A percentile compares a stretch with the other conserved stretches of the same genome.
These are phyloP conservation scores for Ogataea nitratoaversa DNA, from an alignment of 805 yeast species.

Conservation along the genomic window DNA sequence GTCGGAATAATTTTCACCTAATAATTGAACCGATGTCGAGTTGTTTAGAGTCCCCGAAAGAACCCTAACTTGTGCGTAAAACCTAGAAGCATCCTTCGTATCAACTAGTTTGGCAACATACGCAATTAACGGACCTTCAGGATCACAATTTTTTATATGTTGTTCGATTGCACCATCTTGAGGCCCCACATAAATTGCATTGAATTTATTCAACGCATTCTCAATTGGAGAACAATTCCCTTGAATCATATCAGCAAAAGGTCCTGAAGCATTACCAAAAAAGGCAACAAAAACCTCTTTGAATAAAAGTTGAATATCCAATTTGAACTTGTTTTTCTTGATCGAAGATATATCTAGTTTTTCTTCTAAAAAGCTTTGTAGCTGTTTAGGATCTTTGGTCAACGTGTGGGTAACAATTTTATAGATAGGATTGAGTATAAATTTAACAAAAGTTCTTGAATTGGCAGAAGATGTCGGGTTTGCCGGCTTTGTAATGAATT, in stretches of 20 bases:
- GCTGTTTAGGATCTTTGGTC: conserved; percentile 41
- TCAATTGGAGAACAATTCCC: conserved; percentile 35
- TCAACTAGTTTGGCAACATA: conserved; percentile 57
- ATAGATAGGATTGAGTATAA: conserved; percentile 76
- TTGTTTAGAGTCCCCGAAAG: conserved; percentile 52
- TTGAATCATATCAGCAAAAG: conserved; percentile 51
- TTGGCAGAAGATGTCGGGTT: conserved; percentile 20
- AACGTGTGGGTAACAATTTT: conserved; percentile 63
- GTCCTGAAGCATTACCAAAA: conserved; percentile 44
- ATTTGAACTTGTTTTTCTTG: conserved; percentile 34
- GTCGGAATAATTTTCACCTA: conserved; percentile 50
- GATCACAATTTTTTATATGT: conserved; percentile 30
- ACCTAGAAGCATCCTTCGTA: conserved; percentile 45
- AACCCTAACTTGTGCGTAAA: conserved; percentile 59
- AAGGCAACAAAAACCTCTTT: conserved; percentile 48
- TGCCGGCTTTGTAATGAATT: conserved; percentile 37
- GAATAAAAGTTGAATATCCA: conserved; percentile 59
- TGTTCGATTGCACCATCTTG: conserved; percentile 11
- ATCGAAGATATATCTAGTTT: conserved; percentile 43
- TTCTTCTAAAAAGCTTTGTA: conserved; percentile 42
- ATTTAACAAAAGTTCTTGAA: conserved; percentile 50
- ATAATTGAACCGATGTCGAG: conserved; percentile 45
- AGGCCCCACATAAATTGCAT: conserved; percentile 25
- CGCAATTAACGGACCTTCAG: conserved; percentile 43
- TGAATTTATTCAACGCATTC: conserved; percentile 24